Percentiles rank a stretch among this genome's conserved stretches.
These are phyloP conservation scores for Hapsidospora chrysogenum DNA, from an alignment of 495 filamentous ascomycete genomes.

Conservation along the genomic window DNA sequence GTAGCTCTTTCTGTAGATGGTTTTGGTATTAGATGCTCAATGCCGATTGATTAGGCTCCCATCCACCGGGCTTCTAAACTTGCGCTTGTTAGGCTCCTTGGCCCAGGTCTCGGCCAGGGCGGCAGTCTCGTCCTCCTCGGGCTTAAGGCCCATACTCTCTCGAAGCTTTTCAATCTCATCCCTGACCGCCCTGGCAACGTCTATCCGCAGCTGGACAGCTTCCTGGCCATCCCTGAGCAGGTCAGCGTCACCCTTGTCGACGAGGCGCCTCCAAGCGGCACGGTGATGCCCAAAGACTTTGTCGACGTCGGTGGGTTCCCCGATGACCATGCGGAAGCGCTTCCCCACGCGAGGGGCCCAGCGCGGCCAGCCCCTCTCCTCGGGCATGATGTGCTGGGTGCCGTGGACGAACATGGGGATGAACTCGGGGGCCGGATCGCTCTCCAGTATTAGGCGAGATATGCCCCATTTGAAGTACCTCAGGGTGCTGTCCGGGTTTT, in stretches of 20 bases:
- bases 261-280: constrained; percentile 10
- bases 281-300: constrained; percentile 31
- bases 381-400: constrained; percentile 69
- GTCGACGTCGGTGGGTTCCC: constrained; percentile 43
- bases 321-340: constrained; percentile 57
- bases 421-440: constrained; percentile 64
- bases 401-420: constrained; percentile 93
- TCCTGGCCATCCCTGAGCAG: constrained; percentile 49
- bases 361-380: constrained; percentile 59
- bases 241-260: constrained; percentile 12
- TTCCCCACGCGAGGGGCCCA: constrained; percentile 65
- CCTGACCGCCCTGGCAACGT: constrained; percentile 62
- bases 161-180: constrained; percentile 66
- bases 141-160: constrained; percentile 39
- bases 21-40: too few species aligned
- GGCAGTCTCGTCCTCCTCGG: constrained; percentile 52
- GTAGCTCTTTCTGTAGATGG: background rate
- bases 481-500: constrained; percentile 60
- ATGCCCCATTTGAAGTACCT: constrained; percentile 98
- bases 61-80: constrained; percentile 29
- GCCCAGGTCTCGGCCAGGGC: constrained; percentile 33
- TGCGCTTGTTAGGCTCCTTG: constrained; percentile 14
- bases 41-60: constrained; percentile 27
- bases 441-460: constrained; percentile 73
- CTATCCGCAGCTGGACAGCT: constrained; percentile 62